Evolutionary conservation across 2,329 filamentous ascomycete species (phyloP), one percentile per base, ranked within the genome.

Genomic region (Colletotrichum sp.): DNA sequence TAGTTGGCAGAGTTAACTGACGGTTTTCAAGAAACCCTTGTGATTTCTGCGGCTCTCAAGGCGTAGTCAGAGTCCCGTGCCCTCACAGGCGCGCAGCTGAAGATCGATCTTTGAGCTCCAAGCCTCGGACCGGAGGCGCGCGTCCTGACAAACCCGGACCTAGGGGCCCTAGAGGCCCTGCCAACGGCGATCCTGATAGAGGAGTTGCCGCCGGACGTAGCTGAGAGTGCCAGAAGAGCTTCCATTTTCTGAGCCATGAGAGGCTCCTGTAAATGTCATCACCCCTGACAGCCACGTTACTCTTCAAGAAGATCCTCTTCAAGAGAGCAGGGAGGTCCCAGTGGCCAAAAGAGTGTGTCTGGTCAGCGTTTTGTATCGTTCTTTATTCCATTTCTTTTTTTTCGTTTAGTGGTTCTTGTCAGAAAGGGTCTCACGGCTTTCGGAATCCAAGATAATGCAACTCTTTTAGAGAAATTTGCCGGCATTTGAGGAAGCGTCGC

Each of bases 31-130:
- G 74, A 21, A 64, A 68, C 14, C 18, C 70, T 30, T 76, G 74
- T 52, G 26, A 65, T 14, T 69, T 64, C 36, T 76, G 74, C 7
- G 74, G 48, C 18, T 76, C 74, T 9, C 57, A 43, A 10, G 74
- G 74, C 21, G 70, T 74, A 16, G 74, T 76, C 64, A 76, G 74
- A 65, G 64, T 76, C 24, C 74, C 74, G 13, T 76, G 74, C 28
- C 48, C 74, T 9, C 74, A 76, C 30, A 30, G 64, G 18, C 32
- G 34, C 36, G 70, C 69, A 26, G 57, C 52, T 30, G 26, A 69
- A 65, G 63, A 39, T n/a, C 52, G 63, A 21, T 64, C 74, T 6
- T 26, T 63, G 13, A 63, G 39, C 21, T 60, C 74, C 28, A 34
- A 64, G 21, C 48, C 39, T n/a, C 43, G 64, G 16, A 21, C 59